Conservation (phyloP, 2,329 filamentous ascomycete genomes). For the Lasiodiplodia hormozganensis region DNA sequence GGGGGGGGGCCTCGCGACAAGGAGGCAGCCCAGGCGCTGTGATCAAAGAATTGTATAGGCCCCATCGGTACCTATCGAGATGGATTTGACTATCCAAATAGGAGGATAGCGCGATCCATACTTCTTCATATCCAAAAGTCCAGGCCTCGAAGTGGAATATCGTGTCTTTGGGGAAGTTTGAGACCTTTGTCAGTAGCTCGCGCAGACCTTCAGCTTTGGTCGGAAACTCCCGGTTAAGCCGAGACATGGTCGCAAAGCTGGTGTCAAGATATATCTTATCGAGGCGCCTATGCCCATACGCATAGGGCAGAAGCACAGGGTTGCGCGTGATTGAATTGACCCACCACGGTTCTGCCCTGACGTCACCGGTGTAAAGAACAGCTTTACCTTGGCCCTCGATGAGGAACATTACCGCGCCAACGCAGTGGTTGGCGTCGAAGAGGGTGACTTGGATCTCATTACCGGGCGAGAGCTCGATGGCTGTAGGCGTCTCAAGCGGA, state of each 20-base stretch:
- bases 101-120: conserved; percentile 82
- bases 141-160: conserved; percentile 85
- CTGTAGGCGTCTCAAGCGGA: conserved; percentile 79
- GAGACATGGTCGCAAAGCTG: conserved; percentile 68
- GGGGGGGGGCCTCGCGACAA: conserved; percentile 68
- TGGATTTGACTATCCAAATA: conserved; percentile 76
- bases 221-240: conserved; percentile 60
- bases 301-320: conserved; percentile 77
- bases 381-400: conserved; percentile 75
- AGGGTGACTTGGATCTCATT: conserved; percentile 79
- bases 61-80: conserved; percentile 79
- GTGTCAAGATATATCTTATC: conserved; percentile 91
- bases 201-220: conserved; percentile 76
- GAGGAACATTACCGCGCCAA: conserved; percentile 90
- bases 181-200: conserved; percentile 75
- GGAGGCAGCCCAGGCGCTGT: conserved; percentile 48
- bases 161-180: conserved; percentile 73
- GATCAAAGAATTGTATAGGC: conserved; percentile 70
- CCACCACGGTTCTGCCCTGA: conserved; percentile 87
- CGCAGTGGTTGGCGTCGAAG: conserved; percentile 90
- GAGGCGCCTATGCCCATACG: conserved; percentile 56
- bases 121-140: conserved; percentile 94
- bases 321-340: conserved; percentile 75
- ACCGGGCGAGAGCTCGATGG: conserved; percentile 74
- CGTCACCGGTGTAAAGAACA: conserved; percentile 87